phyloP scores from a whole-genome alignment of 1,139 yeast species.

The Hanseniaspora uvarum region DNA sequence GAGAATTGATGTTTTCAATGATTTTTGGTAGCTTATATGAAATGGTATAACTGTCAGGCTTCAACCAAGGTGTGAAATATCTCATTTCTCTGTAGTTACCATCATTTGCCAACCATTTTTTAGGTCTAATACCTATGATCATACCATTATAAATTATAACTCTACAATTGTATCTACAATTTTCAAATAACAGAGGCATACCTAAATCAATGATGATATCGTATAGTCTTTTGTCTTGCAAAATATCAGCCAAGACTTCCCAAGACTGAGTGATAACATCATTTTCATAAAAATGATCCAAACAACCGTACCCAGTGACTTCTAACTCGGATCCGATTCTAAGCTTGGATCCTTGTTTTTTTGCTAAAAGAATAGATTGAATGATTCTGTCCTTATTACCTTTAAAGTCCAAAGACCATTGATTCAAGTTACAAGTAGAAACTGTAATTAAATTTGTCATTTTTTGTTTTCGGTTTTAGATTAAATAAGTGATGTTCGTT shows the following conservation, averaged over 20 bases:
- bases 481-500: no score
- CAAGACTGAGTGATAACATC: slow-evolving; percentile 84
- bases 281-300: slow-evolving; percentile 87
- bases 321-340: slow-evolving; percentile 97
- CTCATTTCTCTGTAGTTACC: slow-evolving; percentile 98
- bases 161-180: slow-evolving; percentile 85
- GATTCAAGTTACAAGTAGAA: slow-evolving; percentile 69
- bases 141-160: slow-evolving; percentile 67
- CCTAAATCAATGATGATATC: slow-evolving; percentile 85
- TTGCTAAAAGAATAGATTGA: slow-evolving; percentile 69
- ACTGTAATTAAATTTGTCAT: slow-evolving; percentile 49
- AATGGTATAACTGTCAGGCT: slow-evolving; percentile 43
- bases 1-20: slow-evolving; percentile 55
- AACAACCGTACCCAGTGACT: slow-evolving; percentile 87
- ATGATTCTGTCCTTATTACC: slow-evolving; percentile 89
- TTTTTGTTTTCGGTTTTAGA: not conserved
- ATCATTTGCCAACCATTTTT: slow-evolving; percentile 85
- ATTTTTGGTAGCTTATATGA: slow-evolving; percentile 57
- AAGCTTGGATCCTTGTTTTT: slow-evolving; percentile 60
- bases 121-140: slow-evolving; percentile 80
- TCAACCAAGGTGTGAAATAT: slow-evolving; percentile 87
- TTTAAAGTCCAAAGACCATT: slow-evolving; percentile 98
- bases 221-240: slow-evolving; percentile 53
- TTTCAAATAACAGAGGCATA: slow-evolving; percentile 82
- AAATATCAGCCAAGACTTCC: slow-evolving; percentile 80